These are phyloP conservation scores for Coemansia sp. DNA, from an alignment of 192 early-diverging fungal species.

Conservation along the genomic window DNA sequence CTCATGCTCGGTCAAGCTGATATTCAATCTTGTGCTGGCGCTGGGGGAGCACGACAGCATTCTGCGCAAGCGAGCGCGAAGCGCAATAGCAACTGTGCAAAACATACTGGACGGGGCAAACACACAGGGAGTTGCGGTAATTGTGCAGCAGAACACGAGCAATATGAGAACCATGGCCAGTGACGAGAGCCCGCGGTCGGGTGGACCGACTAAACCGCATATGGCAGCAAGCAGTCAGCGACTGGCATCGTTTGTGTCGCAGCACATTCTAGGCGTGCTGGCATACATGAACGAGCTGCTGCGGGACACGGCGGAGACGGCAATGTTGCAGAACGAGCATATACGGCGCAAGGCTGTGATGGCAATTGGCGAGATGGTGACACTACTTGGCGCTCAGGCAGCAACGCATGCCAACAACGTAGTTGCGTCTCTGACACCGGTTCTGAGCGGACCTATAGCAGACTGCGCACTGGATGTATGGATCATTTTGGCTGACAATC, in stretches of 20 bases:
- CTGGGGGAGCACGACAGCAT: conserved; percentile 39
- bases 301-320: conserved; percentile 18
- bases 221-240: not conserved
- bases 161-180: conserved; percentile 21
- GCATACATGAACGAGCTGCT: conserved; percentile 54
- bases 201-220: conserved; percentile 1
- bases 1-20: conserved; percentile 49
- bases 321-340: conserved; percentile 4
- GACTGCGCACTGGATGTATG: conserved; percentile 29
- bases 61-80: conserved; percentile 42
- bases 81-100: conserved; percentile 45
- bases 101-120: conserved; percentile 26
- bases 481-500: conserved; percentile 35
- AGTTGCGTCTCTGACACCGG: conserved; percentile 43
- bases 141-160: conserved; percentile 41
- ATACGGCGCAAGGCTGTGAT: conserved; percentile 26
- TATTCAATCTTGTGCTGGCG: conserved; percentile 49
- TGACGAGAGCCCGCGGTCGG: conserved; percentile 21
- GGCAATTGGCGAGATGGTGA: conserved; percentile 40
- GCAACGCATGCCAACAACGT: conserved; percentile 40
- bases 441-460: conserved; percentile 25
- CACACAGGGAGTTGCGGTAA: conserved; percentile 32
- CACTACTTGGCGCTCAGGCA: conserved; percentile 26
- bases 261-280: conserved; percentile 46
- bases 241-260: conserved; percentile 43